Conservation (phyloP, 192 early-diverging fungal genomes). For the Spinellus fusiger region DNA sequence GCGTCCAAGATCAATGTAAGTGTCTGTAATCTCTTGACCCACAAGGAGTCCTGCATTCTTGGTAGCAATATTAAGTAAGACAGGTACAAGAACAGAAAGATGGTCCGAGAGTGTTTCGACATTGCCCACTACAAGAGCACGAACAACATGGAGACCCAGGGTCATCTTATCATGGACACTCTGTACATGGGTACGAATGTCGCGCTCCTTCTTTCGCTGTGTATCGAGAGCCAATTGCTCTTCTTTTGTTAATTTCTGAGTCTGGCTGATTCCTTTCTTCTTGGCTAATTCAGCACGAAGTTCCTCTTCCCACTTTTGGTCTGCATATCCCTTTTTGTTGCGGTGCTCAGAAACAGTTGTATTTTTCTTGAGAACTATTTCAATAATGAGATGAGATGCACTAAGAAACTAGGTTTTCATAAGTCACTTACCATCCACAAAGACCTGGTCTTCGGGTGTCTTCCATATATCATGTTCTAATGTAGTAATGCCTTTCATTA, state of each 20-base stretch:
- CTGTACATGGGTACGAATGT: slow-evolving; percentile 62
- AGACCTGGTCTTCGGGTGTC: slow-evolving; percentile 61
- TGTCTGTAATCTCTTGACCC: slow-evolving; percentile 50
- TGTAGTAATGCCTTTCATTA: slow-evolving; percentile 43
- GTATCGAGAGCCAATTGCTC: slow-evolving; percentile 67
- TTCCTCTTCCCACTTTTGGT: slow-evolving; percentile 77
- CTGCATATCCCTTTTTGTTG: slow-evolving; percentile 49
- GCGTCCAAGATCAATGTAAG: slow-evolving; percentile 47
- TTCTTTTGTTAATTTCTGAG: slow-evolving; percentile 63
- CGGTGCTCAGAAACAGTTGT: slow-evolving; percentile 40
- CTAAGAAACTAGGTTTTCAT: not conserved
- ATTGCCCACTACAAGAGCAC: slow-evolving; percentile 59
- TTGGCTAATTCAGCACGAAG: slow-evolving; percentile 68
- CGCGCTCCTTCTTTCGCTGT: slow-evolving; percentile 67
- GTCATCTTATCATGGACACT: slow-evolving; percentile 39
- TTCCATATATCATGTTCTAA: slow-evolving; percentile 68
- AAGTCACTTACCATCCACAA: slow-evolving; percentile 45
- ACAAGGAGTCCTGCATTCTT: slow-evolving; percentile 49
- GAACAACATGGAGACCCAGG: slow-evolving; percentile 60
- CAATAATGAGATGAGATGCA: not conserved
- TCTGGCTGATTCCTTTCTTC: slow-evolving; percentile 42
- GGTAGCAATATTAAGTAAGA: slow-evolving; percentile 46
- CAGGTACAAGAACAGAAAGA: slow-evolving; percentile 50
- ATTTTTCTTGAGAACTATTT: slow-evolving; percentile 48
- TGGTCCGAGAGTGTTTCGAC: slow-evolving; percentile 45